Evolutionary conservation across 2,329 filamentous ascomycete species (phyloP).

Genomic region (Beauveria rudraprayagi): DNA sequence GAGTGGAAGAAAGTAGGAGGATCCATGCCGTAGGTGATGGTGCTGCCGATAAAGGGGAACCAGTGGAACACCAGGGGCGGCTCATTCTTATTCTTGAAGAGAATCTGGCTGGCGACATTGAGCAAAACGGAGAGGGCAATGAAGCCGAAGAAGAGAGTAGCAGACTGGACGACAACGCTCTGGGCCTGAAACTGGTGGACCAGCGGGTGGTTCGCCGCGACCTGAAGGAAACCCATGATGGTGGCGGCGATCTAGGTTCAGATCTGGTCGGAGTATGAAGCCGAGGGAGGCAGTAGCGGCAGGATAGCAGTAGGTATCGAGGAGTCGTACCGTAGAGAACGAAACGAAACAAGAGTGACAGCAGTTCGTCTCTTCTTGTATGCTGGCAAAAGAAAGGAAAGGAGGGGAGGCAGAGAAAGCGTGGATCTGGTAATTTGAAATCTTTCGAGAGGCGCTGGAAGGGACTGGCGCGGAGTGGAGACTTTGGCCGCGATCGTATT

Average conservation of each 20-base stretch:
- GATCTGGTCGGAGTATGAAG: background rate
- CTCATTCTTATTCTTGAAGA: slow-evolving; percentile 76
- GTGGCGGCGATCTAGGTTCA: background rate
- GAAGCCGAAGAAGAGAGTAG: slow-evolving; percentile 33
- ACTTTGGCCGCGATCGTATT: background rate
- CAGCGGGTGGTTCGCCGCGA: slow-evolving; percentile 40
- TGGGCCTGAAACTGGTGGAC: slow-evolving; percentile 42
- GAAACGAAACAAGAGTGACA: background rate
- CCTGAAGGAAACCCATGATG: slow-evolving; percentile 49
- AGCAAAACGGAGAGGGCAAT: slow-evolving; percentile 54
- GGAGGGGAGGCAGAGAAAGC: background rate
- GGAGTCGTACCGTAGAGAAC: background rate
- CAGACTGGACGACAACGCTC: slow-evolving; percentile 39
- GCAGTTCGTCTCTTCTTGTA: background rate
- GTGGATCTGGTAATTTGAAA: background rate
- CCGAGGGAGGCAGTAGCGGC: background rate
- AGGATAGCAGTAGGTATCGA: background rate
- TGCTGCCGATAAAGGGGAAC: slow-evolving; percentile 81
- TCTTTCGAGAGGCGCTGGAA: slow-evolving; percentile 4
- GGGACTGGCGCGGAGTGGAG: background rate
- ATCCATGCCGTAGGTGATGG: slow-evolving; percentile 90
- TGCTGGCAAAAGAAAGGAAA: background rate
- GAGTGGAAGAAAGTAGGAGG: slow-evolving; percentile 79
- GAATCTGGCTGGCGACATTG: slow-evolving; percentile 73
- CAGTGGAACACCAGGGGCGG: slow-evolving; percentile 75